A percentile compares a stretch with the other conserved stretches of the same genome.
Conservation (phyloP, 225 moss, liverwort and hornwort genomes). For the Straminergon stramineum region DNA sequence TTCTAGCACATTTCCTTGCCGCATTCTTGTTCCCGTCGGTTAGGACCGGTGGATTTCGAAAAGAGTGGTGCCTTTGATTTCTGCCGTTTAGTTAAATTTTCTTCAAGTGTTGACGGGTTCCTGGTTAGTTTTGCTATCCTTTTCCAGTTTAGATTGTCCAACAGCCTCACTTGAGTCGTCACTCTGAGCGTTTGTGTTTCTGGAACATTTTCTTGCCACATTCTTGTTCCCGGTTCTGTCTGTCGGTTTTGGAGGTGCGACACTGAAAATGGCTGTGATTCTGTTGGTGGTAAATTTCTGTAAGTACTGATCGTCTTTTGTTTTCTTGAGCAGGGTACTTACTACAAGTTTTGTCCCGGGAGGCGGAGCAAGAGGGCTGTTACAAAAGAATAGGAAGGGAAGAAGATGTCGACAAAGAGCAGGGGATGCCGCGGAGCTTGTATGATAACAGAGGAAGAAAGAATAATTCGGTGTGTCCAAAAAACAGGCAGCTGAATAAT, state of each 20-base stretch:
- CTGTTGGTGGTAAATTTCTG: background rate
- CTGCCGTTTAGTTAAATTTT: background rate
- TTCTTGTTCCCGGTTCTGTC: background rate
- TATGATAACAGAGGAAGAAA: background rate
- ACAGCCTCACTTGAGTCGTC: background rate
- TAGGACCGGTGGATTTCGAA: background rate
- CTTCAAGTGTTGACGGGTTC: background rate
- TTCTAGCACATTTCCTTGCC: background rate
- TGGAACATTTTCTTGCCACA: background rate
- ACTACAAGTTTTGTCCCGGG: background rate
- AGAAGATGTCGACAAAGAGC: slow-evolving; percentile 27
- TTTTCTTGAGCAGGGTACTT: background rate
- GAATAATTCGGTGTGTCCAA: background rate
- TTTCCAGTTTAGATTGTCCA: background rate
- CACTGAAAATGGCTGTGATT: background rate
- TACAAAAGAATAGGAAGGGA: background rate
- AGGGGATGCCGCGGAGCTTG: slow-evolving; percentile 19
- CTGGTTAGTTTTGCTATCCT: background rate
- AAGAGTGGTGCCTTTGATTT: background rate
- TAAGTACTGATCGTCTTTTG: background rate
- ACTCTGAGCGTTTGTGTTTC: background rate
- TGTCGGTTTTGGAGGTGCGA: background rate
- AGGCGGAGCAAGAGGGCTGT: slow-evolving; percentile 2
- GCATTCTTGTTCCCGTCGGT: background rate
- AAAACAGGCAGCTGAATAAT: slow-evolving; percentile 3